Conservation (phyloP, 805 yeast species). For the Ogataea saltuana region DNA sequence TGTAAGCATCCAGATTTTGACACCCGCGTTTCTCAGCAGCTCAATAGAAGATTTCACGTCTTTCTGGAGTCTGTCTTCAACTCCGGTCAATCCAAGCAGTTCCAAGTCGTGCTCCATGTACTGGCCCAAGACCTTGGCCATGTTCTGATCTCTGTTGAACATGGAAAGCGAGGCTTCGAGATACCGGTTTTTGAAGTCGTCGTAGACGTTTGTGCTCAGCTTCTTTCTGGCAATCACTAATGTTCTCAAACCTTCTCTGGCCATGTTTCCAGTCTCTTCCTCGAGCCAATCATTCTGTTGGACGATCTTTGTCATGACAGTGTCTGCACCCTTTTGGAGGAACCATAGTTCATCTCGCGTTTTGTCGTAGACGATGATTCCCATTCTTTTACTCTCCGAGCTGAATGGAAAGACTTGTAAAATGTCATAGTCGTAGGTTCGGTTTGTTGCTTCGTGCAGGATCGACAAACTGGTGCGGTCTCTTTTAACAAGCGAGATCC, state of each 20-base stretch:
- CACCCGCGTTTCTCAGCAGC: slow-evolving; percentile 90
- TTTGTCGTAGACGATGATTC: slow-evolving; percentile 70
- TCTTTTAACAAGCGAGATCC: slow-evolving; percentile 74
- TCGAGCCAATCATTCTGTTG: slow-evolving; percentile 92
- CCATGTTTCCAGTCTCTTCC: slow-evolving; percentile 97
- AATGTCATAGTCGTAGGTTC: slow-evolving; percentile 59
- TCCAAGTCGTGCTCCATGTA: slow-evolving; percentile 83
- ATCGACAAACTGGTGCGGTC: slow-evolving; percentile 77
- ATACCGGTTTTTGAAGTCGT: slow-evolving; percentile 64
- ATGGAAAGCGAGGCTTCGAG: slow-evolving; percentile 74
- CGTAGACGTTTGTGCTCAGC: slow-evolving; percentile 53
- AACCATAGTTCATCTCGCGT: slow-evolving; percentile 77
- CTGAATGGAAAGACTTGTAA: slow-evolving; percentile 89
- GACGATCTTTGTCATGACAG: slow-evolving; percentile 85
- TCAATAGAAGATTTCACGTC: slow-evolving; percentile 93
- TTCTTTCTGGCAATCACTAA: slow-evolving; percentile 89
- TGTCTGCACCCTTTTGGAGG: slow-evolving; percentile 92
- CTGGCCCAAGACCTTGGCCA: slow-evolving; percentile 66
- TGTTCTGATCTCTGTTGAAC: slow-evolving; percentile 72
- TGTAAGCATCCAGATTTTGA: slow-evolving; percentile 98
- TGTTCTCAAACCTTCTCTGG: slow-evolving; percentile 95
- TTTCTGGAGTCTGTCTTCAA: slow-evolving; percentile 89
- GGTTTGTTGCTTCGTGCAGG: slow-evolving; percentile 58
- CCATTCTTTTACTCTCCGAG: slow-evolving; percentile 96
- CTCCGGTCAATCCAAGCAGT: slow-evolving; percentile 91